These are phyloP conservation scores for Pleurostoma richardsiae DNA, from an alignment of 2,329 filamentous ascomycete species.

Conservation along the genomic window DNA sequence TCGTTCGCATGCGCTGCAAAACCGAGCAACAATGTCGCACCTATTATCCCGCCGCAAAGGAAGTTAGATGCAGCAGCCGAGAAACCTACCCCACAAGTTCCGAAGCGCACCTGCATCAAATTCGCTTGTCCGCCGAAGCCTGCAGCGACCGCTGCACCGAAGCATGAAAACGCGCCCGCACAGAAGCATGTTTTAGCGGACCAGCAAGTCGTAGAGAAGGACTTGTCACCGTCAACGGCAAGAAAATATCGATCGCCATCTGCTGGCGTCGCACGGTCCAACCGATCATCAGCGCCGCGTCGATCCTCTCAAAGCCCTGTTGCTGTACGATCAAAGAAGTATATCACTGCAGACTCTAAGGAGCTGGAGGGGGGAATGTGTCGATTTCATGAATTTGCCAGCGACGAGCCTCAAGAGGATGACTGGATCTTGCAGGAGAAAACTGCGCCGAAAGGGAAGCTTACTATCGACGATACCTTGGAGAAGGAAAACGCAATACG, in stretches of 20 bases:
- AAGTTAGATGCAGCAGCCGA: neutral
- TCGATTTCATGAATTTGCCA: slow-evolving; percentile 88
- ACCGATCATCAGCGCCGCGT: slow-evolving; percentile 24
- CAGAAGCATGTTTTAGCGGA: slow-evolving; percentile 10
- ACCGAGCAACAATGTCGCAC: slow-evolving; percentile 23
- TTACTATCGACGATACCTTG: slow-evolving; percentile 87
- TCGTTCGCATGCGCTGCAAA: slow-evolving; percentile 82
- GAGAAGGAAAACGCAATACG: slow-evolving; percentile 86
- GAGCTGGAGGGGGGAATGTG: slow-evolving; percentile 51
- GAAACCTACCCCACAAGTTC: slow-evolving; percentile 10
- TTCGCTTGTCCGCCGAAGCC: slow-evolving; percentile 66
- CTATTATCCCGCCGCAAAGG: slow-evolving; percentile 1
- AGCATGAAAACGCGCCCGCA: slow-evolving; percentile 12
- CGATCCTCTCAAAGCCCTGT: slow-evolving; percentile 31
- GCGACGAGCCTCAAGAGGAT: slow-evolving; percentile 73
- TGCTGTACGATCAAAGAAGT: slow-evolving; percentile 35
- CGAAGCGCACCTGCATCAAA: slow-evolving; percentile 62
- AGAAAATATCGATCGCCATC: slow-evolving; percentile 21
- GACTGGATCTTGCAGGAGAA: slow-evolving; percentile 80
- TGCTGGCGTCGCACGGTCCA: slow-evolving; percentile 9
- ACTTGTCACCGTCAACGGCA: slow-evolving; percentile 20
- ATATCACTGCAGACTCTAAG: slow-evolving; percentile 42
- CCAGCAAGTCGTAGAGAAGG: slow-evolving; percentile 17
- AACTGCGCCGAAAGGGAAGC: slow-evolving; percentile 57
- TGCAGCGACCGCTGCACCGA: slow-evolving; percentile 30